Base-by-base conservation (phyloP, 441 rosid species). In the Jatropha multifida region DNA sequence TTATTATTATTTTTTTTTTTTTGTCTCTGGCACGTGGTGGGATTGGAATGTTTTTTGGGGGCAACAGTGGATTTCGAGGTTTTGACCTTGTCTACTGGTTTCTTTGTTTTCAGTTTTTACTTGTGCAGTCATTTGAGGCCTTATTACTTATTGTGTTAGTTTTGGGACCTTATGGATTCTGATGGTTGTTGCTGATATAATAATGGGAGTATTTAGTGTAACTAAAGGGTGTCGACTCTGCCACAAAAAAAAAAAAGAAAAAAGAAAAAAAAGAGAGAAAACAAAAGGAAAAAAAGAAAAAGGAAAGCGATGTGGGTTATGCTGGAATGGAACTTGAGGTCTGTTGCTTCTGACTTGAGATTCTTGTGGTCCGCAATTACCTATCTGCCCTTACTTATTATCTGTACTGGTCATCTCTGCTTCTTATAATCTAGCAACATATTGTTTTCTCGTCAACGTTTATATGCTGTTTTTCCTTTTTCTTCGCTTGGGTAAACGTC, bases 11-110 rank as follows among this genome's bases (percentile, higher is more conserved):
- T 32, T 23, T 23, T 10, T 32, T 17, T 55, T 17, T 3, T 32
- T 69, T 71, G 37, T 48, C 42, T 46, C 58, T 58, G 69, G 73
- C 86, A 81, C 81, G 81, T 79, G 87, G 54, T 76, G 73, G 56
- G 49, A 71, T 65, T 73, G 51, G 69, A 69, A 51, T 61, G 61
- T 32, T 18, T 65, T 74, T 41, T 42, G 74, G 60, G 65, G 52
- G 51, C 55, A 37, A 42, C n/a, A 11, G 56, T 41, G 60, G 18
- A 8, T 59, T 44, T 40, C 18, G 4, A 20, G 60, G 55, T 68
- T 60, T 77, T 68, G 77, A 74, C 79, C 11, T 8, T 23, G 55
- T 54, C 48, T 59, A 7, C 44, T 14, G 42, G 11, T 46, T 38
- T 51, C 15, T 18, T 69, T 54, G 18, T 52, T 74, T 15, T 27